Conservation (phyloP, 106 monocot species). For the Iris macrosiphon region DNA sequence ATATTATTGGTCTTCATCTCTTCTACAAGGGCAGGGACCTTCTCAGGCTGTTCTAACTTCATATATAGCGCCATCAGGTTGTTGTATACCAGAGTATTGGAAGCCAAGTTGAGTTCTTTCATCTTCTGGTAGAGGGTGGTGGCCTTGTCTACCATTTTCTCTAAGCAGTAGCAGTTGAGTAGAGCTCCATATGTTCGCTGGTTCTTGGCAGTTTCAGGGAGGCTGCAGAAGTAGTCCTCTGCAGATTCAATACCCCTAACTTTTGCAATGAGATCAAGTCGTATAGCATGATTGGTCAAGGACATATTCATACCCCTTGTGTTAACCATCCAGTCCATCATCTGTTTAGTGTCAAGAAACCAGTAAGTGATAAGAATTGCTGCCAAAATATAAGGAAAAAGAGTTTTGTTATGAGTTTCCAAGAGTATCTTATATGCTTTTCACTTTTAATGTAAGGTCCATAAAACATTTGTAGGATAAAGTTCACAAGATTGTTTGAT, state of each 20-base stretch:
- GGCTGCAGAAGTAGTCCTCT: slow-evolving; percentile 34
- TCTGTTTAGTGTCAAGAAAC: too few relatives aligned
- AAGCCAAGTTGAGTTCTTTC: slow-evolving; percentile 37
- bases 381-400: too few relatives aligned
- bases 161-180: slow-evolving; percentile 32
- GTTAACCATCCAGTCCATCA: slow-evolving; percentile 58
- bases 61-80: slow-evolving; percentile 44
- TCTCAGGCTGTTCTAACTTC: slow-evolving; percentile 45
- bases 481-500: too few relatives aligned
- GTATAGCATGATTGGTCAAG: slow-evolving; percentile 27
- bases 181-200: slow-evolving; percentile 41
- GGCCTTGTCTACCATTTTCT: slow-evolving; percentile 33
- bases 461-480: too few relatives aligned
- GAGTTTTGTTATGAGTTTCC: too few relatives aligned
- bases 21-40: slow-evolving; percentile 20
- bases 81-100: slow-evolving; percentile 36
- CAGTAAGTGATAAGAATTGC: too few relatives aligned
- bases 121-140: slow-evolving; percentile 33
- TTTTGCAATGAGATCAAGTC: slow-evolving; percentile 38
- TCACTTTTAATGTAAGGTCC: too few relatives aligned
- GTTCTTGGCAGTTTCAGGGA: slow-evolving; percentile 28
- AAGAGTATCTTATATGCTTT: too few relatives aligned
- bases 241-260: slow-evolving; percentile 28
- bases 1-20: slow-evolving; percentile 48
- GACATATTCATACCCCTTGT: slow-evolving; percentile 29